A percentile compares a stretch with the other conserved stretches of the same genome.
Conservation (phyloP, 441 rosid genomes). For the Jatropha podagrica region DNA sequence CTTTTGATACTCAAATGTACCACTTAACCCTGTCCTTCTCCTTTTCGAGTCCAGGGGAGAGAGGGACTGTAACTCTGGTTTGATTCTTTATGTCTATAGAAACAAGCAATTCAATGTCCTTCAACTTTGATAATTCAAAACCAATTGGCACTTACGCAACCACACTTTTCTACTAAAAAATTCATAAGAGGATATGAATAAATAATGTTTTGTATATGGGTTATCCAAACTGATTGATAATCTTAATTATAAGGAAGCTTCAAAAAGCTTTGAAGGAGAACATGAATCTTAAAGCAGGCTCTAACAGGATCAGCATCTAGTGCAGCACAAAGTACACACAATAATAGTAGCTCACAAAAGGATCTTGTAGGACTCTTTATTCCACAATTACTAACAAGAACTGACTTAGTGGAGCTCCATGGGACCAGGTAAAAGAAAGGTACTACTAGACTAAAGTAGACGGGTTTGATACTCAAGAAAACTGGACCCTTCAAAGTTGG, state of each 20-base stretch:
- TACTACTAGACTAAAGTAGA: conserved; percentile 18
- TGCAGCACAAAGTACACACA: background rate
- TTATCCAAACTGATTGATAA: background rate
- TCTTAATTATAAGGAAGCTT: conserved; percentile 5
- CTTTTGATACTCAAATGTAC: background rate
- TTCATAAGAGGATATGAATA: too few species aligned
- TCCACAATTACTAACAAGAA: conserved; percentile 11
- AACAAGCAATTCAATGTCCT: background rate
- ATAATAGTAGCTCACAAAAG: conserved; percentile 3
- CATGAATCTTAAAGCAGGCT: conserved; percentile 22
- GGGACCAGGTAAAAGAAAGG: conserved; percentile 19
- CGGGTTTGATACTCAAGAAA: background rate
- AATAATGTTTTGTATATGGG: background rate
- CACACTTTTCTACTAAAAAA: too few species aligned
- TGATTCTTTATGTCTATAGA: background rate
- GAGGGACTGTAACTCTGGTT: background rate
- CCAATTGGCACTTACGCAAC: background rate
- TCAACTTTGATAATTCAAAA: background rate
- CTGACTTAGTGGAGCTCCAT: conserved; percentile 21
- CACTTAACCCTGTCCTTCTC: background rate
- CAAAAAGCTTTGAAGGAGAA: conserved; percentile 2
- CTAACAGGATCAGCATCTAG: conserved; percentile 17
- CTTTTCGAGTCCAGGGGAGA: background rate
- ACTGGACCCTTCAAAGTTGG: background rate
- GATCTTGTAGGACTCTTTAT: conserved; percentile 12